phyloP scores from a whole-genome alignment of 2,329 filamentous ascomycete genomes.

The Xylariaceae sp. region DNA sequence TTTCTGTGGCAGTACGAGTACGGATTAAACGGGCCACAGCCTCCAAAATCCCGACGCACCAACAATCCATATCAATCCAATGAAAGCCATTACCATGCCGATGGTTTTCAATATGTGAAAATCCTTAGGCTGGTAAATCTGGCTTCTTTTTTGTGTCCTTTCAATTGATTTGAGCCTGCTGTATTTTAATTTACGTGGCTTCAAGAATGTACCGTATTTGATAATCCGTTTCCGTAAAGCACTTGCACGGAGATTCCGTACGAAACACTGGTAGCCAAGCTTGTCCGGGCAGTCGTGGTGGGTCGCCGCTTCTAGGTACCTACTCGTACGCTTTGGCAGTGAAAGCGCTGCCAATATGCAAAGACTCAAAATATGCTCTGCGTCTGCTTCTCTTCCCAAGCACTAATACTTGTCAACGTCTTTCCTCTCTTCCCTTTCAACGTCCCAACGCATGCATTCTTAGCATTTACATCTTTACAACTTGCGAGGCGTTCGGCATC shows the following conservation, averaged over 20 bases:
- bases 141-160: too few species aligned
- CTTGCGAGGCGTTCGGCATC: background rate
- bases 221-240: too few species aligned
- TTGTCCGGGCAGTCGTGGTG: background rate
- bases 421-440: background rate
- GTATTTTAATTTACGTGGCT: background rate
- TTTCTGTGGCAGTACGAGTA: too few species aligned
- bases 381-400: background rate
- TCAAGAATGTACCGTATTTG: background rate
- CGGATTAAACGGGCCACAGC: too few species aligned
- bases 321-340: background rate
- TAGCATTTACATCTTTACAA: background rate
- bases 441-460: slow-evolving; percentile 2
- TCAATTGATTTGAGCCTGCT: background rate
- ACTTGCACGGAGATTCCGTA: too few species aligned
- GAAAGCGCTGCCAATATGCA: background rate
- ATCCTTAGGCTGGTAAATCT: too few species aligned
- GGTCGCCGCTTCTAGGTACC: slow-evolving; percentile 4
- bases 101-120: too few species aligned
- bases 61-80: too few species aligned
- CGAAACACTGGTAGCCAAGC: too few species aligned
- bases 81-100: too few species aligned
- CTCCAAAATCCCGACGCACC: too few species aligned
- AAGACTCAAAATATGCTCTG: background rate
- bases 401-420: background rate